Conservation (phyloP, 305 asterid genomes). For the Solanum aculeatissimum region DNA sequence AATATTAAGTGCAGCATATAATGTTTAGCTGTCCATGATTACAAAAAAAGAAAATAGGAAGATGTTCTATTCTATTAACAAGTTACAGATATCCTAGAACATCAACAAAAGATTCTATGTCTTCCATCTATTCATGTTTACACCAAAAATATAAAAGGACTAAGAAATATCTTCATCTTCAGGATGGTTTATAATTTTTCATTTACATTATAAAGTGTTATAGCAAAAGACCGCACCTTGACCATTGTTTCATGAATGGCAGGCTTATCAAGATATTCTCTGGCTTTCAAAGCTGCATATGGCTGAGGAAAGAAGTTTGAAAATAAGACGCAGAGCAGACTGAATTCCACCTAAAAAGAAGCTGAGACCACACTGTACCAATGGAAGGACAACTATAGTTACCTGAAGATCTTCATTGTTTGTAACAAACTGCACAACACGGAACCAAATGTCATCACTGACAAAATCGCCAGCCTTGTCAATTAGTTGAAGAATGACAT, state of each 20-base stretch:
- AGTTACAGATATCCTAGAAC: neutral
- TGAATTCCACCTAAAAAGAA: neutral
- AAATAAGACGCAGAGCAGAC: neutral
- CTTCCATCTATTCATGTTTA: neutral
- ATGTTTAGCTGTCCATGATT: neutral
- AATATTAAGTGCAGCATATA: neutral
- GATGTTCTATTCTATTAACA: neutral
- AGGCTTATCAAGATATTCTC: slow-evolving; percentile 95
- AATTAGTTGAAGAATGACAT: slow-evolving; percentile 98
- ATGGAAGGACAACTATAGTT: neutral
- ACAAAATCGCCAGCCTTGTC: slow-evolving; percentile 99
- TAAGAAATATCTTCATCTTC: neutral
- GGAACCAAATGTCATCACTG: slow-evolving; percentile 99
- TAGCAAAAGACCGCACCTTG: slow-evolving; percentile 25
- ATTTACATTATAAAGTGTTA: neutral
- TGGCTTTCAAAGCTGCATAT: slow-evolving; percentile 95
- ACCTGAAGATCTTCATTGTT: slow-evolving; percentile 99
- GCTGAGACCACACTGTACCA: neutral
- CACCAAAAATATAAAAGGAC: neutral
- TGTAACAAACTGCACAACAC: slow-evolving; percentile 98
- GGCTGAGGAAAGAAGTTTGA: slow-evolving; percentile 33
- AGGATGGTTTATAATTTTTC: neutral
- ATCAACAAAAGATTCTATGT: neutral
- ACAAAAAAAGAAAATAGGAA: neutral
- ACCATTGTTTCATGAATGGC: slow-evolving; percentile 82